phyloP scores from a whole-genome alignment of 2,329 filamentous ascomycete species.

The Phoma herbarum region DNA sequence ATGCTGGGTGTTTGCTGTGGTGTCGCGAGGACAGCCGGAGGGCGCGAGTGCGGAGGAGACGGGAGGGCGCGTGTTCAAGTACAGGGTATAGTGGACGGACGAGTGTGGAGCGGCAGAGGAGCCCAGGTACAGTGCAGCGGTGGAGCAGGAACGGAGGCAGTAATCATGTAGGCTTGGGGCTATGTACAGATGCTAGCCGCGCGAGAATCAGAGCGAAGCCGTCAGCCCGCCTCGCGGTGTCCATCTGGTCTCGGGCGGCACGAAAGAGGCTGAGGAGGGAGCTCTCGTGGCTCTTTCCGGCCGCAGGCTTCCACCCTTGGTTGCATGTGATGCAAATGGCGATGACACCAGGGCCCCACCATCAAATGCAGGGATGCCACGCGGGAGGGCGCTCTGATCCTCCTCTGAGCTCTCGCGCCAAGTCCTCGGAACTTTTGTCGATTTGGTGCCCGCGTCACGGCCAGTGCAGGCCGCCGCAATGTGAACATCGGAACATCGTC shows the following conservation, averaged over 20 bases:
- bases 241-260: slow-evolving; percentile 15
- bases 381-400: slow-evolving; percentile 6
- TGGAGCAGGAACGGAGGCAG: slow-evolving; percentile 11
- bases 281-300: slow-evolving; percentile 14
- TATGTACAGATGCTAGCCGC: not conserved
- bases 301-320: slow-evolving; percentile 25
- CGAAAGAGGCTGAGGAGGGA: slow-evolving; percentile 22
- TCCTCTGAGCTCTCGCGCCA: slow-evolving; percentile 9
- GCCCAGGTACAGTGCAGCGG: slow-evolving; percentile 5
- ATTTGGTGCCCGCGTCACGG: slow-evolving; percentile 1
- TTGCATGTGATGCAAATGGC: slow-evolving; percentile 14
- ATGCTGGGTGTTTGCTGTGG: slow-evolving; percentile 1
- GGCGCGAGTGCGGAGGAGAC: slow-evolving; percentile 3
- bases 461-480: slow-evolving; percentile 1
- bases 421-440: slow-evolving; percentile 11
- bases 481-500: slow-evolving; percentile 1
- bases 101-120: slow-evolving; percentile 21
- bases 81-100: not conserved
- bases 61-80: slow-evolving; percentile 23
- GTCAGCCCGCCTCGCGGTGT: slow-evolving; percentile 6
- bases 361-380: slow-evolving; percentile 6
- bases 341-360: slow-evolving; percentile 26
- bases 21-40: not conserved
- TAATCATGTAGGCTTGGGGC: slow-evolving; percentile 11
- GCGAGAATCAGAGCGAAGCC: not conserved